Percentiles rank a stretch among this genome's conserved stretches.
These are phyloP conservation scores for Erodium moschatum DNA, from an alignment of 441 rosid genomes.

Conservation along the genomic window DNA sequence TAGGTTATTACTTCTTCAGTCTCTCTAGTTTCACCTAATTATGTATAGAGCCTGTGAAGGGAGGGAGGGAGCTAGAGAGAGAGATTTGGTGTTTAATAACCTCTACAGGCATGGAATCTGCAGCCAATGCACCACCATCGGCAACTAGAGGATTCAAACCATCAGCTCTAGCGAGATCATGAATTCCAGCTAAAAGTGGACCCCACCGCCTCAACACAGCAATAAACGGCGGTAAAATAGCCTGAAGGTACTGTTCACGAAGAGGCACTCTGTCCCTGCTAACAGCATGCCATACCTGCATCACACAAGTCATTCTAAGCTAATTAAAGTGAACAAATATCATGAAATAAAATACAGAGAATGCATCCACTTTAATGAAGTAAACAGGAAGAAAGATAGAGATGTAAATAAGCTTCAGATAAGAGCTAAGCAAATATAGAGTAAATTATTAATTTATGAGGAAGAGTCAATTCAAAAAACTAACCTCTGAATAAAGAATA, in stretches of 20 bases:
- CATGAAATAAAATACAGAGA: slow-evolving; percentile 16
- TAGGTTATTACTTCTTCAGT: neutral
- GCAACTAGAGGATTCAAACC: too few relatives aligned
- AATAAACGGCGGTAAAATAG: too few relatives aligned
- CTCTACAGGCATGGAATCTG: too few relatives aligned
- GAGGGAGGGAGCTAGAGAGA: neutral
- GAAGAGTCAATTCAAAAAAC: slow-evolving; percentile 10
- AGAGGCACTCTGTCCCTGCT: too few relatives aligned
- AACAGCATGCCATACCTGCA: too few relatives aligned
- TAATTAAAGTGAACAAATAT: slow-evolving; percentile 22
- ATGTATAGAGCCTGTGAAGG: neutral
- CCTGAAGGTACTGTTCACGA: too few relatives aligned
- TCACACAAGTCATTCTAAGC: slow-evolving; percentile 17
- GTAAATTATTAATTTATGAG: slow-evolving; percentile 12
- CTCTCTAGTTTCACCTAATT: neutral
- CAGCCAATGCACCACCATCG: too few relatives aligned
- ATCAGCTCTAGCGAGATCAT: too few relatives aligned
- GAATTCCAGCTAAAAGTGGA: too few relatives aligned
- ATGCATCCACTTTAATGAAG: slow-evolving; percentile 15
- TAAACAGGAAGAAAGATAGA: slow-evolving; percentile 16
- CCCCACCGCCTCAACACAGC: too few relatives aligned
- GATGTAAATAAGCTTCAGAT: slow-evolving; percentile 16
- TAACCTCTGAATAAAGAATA: too few relatives aligned
- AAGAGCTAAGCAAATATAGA: slow-evolving; percentile 21
- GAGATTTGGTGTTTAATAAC: too few relatives aligned